These are phyloP conservation scores for Cryptococcus sp. DNA, from an alignment of 1,284 basidiomycete species.

Conservation along the genomic window DNA sequence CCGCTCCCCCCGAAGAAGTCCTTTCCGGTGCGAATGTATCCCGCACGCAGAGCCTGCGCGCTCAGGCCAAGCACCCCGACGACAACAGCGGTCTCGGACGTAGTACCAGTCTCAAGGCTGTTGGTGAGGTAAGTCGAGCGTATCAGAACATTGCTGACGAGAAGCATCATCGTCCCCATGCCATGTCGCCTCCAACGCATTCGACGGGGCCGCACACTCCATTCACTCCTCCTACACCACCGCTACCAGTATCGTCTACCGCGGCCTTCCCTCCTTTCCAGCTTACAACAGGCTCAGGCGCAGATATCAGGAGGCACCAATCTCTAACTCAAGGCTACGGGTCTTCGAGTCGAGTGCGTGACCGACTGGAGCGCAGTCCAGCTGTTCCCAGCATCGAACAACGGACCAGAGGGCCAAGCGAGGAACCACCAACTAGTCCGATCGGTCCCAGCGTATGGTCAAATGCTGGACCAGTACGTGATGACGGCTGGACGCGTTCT, in stretches of 20 bases:
- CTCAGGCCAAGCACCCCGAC: slow-evolving; percentile 38
- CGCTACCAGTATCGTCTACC: slow-evolving; percentile 39
- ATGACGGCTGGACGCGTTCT: slow-evolving; percentile 40
- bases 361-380: slow-evolving; percentile 44
- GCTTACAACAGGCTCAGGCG: slow-evolving; percentile 14
- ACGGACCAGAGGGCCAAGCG: slow-evolving; percentile 22
- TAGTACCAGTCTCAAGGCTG: slow-evolving; percentile 40
- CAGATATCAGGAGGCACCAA: slow-evolving; percentile 49
- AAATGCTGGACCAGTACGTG: slow-evolving; percentile 21
- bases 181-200: slow-evolving; percentile 23
- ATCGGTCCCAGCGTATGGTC: slow-evolving; percentile 48
- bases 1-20: slow-evolving; percentile 3
- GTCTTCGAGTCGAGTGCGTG: slow-evolving; percentile 36
- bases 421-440: slow-evolving; percentile 42
- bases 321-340: slow-evolving; percentile 49
- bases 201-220: slow-evolving; percentile 27
- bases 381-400: slow-evolving; percentile 45
- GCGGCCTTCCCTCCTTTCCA: slow-evolving; percentile 30
- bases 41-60: slow-evolving; percentile 46
- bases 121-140: slow-evolving; percentile 36
- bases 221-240: slow-evolving; percentile 43
- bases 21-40: slow-evolving; percentile 31
- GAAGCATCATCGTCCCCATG: slow-evolving; percentile 11
- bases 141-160: slow-evolving; percentile 3
- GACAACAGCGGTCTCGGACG: slow-evolving; percentile 30